Evolutionary conservation across 2,329 filamentous ascomycete genomes (phyloP).

Genomic region (Aspergillus neoniger): DNA sequence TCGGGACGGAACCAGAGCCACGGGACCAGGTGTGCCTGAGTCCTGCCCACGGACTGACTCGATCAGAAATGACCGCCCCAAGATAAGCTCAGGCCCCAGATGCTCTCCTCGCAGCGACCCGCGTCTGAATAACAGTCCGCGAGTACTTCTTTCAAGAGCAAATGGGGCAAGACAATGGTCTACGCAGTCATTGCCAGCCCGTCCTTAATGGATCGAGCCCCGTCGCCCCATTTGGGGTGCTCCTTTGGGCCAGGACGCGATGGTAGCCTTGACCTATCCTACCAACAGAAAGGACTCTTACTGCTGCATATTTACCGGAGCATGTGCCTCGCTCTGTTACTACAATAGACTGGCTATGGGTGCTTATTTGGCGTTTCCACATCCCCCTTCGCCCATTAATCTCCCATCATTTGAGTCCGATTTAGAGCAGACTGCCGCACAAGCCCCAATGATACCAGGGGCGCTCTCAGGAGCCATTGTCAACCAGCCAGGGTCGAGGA

Average conservation of each 20-base stretch:
- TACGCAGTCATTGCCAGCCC: not conserved
- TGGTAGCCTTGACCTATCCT: not conserved
- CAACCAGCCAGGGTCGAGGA: not conserved
- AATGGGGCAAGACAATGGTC: not conserved
- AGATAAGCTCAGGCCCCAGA: not conserved
- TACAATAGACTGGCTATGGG: not conserved
- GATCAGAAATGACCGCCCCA: conserved; percentile 1
- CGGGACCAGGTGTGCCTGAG: conserved; percentile 22
- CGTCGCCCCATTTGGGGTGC: not conserved
- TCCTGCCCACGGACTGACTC: conserved; percentile 6
- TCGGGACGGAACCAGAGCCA: conserved; percentile 27
- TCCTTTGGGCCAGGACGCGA: not conserved
- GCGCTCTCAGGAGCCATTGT: not conserved
- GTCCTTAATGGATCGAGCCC: not conserved
- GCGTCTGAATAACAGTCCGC: not conserved
- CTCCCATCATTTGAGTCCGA: not conserved
- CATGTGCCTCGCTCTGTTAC: not conserved
- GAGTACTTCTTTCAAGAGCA: not conserved
- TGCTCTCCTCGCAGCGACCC: not conserved
- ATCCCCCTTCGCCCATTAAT: not conserved
- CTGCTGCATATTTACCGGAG: not conserved
- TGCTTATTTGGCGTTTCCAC: not conserved
- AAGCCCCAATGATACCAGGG: not conserved
- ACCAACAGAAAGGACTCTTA: not conserved
- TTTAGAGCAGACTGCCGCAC: not conserved